Base-by-base conservation (phyloP, 805 yeast species). In the Candida maesae region DNA sequence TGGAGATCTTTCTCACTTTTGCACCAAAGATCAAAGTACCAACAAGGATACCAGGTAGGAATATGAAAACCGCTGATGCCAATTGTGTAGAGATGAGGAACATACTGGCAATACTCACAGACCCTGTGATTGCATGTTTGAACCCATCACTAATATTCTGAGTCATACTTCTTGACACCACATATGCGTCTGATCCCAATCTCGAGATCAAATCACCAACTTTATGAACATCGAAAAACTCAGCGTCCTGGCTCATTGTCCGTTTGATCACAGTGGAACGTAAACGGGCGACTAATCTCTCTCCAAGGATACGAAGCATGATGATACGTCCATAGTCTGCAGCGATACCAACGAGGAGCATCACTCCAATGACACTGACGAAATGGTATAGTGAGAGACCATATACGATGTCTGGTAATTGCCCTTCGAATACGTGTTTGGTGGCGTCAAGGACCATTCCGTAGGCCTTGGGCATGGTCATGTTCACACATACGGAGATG, bases 141-240 rank as follows among this genome's bases (percentile, higher is more conserved):
- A 84, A 73, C 6, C 99, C 99, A 61, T 91, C 98, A 44, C 95
- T 84, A 21, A 91, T 73, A 59, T 91, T 91, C 52, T 87, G 95
- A 17, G 97, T 87, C 47, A 93, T 76, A 0, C 96, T 81, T 50
- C 88, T 76, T 9, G 96, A 78, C 15, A 91, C 95, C 21, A 93
- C 79, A 45, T 86, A 89, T 1, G 96, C 85, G 61, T 93, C 99
- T 31, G 86, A 83, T 13, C 95, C 84, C 38, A 91, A 67, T 45
- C 99, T 72, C 10, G 96, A 88, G 32, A 91, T 89, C 56, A 91
- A 71, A 59, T 91, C 99, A 29, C 99, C 99, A 9, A 89, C 89
- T 58, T 91, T 84, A 47, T 95, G 88, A n/a, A 81, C 78, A 58
- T 91, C 99, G 64, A 89, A 90, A 58, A 93, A 91, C 58, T 84